Percentiles rank a stretch among this genome's conserved stretches.
phyloP scores from a whole-genome alignment of 179 eudicot genomes.

The Heliamphora pulchella region DNA sequence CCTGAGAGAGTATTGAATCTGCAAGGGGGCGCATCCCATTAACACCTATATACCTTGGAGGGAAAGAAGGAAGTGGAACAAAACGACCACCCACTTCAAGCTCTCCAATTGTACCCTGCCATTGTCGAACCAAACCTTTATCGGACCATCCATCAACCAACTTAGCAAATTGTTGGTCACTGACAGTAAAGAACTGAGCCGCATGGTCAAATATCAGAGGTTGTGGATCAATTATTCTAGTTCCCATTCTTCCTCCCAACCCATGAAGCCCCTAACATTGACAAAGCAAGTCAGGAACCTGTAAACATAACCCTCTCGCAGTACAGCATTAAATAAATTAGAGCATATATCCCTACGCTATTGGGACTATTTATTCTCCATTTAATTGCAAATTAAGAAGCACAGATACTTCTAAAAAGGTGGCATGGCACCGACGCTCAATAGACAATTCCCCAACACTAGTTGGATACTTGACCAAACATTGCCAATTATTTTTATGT shows the following conservation, averaged over 20 bases:
- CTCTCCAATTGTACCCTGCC: constrained; percentile 78
- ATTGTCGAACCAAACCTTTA: constrained; percentile 61
- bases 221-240: constrained; percentile 64
- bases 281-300: constrained; percentile 13
- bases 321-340: background rate
- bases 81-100: constrained; percentile 73
- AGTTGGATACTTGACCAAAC: too few species aligned
- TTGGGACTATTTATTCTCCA: too few species aligned
- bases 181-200: constrained; percentile 84
- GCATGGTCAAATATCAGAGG: constrained; percentile 78
- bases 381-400: too few species aligned
- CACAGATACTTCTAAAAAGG: too few species aligned
- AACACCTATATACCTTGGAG: constrained; percentile 64
- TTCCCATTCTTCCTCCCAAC: constrained; percentile 97
- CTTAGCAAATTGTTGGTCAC: constrained; percentile 58
- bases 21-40: constrained; percentile 92
- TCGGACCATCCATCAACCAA: constrained; percentile 67
- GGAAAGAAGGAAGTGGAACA: constrained; percentile 46
- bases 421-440: too few species aligned
- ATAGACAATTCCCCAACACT: too few species aligned
- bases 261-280: constrained; percentile 77
- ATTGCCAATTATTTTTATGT: too few species aligned
- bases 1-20: constrained; percentile 77
- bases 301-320: background rate
- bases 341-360: too few species aligned